Evolutionary conservation across 2,329 filamentous ascomycete genomes (phyloP).

Genomic region (Teratosphaeria destructans): DNA sequence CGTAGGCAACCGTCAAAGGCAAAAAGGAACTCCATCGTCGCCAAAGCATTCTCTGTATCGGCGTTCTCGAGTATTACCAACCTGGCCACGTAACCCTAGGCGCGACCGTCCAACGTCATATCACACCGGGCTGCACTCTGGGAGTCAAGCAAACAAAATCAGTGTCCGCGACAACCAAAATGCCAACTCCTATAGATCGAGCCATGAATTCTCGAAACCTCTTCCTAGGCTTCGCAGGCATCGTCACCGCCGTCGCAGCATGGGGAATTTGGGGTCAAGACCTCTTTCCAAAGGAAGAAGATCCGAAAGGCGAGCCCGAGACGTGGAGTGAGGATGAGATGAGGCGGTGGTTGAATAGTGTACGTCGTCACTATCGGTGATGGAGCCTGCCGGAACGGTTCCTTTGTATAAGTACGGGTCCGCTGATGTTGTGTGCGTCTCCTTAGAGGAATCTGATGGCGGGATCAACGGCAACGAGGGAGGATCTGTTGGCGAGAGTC

Average conservation of each 20-base stretch:
- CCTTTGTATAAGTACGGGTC: neutral
- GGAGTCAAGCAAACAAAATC: no score
- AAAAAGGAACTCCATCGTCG: neutral
- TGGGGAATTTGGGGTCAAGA: conserved; percentile 82
- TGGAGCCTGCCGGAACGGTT: neutral
- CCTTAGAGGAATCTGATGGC: conserved; percentile 55
- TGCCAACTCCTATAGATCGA: conserved; percentile 42
- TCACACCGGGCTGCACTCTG: no score
- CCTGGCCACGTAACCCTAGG: no score
- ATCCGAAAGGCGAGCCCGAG: conserved; percentile 66
- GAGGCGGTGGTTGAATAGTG: conserved; percentile 67
- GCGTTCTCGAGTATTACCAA: no score
- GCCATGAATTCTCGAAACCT: conserved; percentile 33
- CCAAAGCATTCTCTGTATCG: neutral
- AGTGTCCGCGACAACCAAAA: conserved; percentile 14
- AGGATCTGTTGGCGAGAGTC: conserved; percentile 57
- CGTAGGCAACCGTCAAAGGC: neutral
- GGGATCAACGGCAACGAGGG: conserved; percentile 46
- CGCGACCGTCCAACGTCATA: no score
- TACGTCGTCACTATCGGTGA: conserved; percentile 37
- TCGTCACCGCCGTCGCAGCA: conserved; percentile 69
- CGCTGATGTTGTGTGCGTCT: neutral
- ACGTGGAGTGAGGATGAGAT: conserved; percentile 74
- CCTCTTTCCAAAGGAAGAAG: conserved; percentile 63
- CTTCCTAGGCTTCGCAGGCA: conserved; percentile 61